Base-by-base conservation (phyloP, 768 basidiomycete genomes). In the Hygrophorus pudorinus region DNA sequence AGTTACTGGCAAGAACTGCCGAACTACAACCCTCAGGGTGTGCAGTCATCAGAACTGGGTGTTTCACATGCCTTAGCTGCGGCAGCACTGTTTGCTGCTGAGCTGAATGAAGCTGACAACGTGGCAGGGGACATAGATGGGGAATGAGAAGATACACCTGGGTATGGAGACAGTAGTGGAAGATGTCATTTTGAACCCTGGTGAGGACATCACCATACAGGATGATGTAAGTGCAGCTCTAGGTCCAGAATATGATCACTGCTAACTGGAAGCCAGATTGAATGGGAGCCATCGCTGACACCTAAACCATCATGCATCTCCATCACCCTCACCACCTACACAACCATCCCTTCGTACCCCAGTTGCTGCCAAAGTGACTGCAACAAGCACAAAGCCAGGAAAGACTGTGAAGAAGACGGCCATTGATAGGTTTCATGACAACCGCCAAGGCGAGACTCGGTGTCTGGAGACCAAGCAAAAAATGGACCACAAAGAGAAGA, bases 1-100 rank as follows among this genome's bases (percentile, higher is more conserved):
- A 18, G 53, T 10, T 54, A 60, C 31, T 61, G 60, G 60, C 21
- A 42, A 7, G 54, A 61, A 42, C 54, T 62, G 18, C 62, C 60
- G 1, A 54, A 54, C 45, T 62, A 59, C 49, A 59, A 59, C 37
- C 53, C 60, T 1, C 38, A 59, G 10, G 52, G 46, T 10, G 57
- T 59, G 3, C 41, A 38, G 11, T 53, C 46, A 1, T 55, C 53
- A 3, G 42, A 48, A 10, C 57, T 49, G 6, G 52, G 53, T 1
- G 41, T 34, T 13, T 48, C 56, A 32, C 52, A 56, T 42, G 52
- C 59, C 4, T 39, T 27, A 3, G n/a, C n/a, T n/a, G n/a, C n/a
- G n/a, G n/a, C n/a, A n/a, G n/a, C n/a, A n/a, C n/a, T n/a, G n/a
- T n/a, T n/a, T n/a, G n/a, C n/a, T n/a, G n/a, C n/a, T n/a, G n/a